Evolutionary conservation across 2,329 filamentous ascomycete species (phyloP).

Genomic region (Diaporthe ampelina): DNA sequence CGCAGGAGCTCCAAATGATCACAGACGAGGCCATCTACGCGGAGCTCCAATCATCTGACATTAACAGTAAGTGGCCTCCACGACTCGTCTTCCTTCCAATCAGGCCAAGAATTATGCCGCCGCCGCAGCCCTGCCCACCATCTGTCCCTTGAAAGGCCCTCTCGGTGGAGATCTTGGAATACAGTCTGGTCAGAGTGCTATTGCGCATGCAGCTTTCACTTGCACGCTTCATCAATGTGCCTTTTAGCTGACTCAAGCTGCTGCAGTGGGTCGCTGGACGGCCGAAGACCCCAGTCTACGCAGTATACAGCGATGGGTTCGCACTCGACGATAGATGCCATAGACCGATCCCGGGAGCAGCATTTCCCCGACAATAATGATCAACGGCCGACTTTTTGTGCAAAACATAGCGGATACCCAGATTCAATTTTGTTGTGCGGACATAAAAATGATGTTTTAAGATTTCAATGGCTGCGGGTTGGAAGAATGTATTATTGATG

Average conservation of each 20-base stretch:
- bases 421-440: conserved; percentile 17
- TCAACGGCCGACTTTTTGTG: conserved; percentile 33
- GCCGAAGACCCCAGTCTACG: conserved; percentile 72
- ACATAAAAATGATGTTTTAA: conserved; percentile 18
- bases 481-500: conserved; percentile 7
- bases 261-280: conserved; percentile 70
- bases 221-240: neutral
- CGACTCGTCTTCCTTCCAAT: neutral
- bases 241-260: conserved; percentile 3
- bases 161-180: neutral
- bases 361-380: conserved; percentile 22
- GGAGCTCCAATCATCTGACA: conserved; percentile 67
- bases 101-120: neutral
- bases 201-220: neutral
- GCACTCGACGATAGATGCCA: conserved; percentile 52
- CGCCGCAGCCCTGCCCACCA: neutral
- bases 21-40: conserved; percentile 72
- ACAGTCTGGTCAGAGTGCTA: neutral
- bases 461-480: conserved; percentile 17
- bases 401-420: conserved; percentile 32
- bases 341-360: conserved; percentile 12
- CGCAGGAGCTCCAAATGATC: conserved; percentile 69
- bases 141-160: neutral
- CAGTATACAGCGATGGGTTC: conserved; percentile 71
- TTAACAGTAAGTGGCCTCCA: conserved; percentile 48